Conservation (phyloP, 2,329 filamentous ascomycete species). For the Atkinsonella texensis region DNA sequence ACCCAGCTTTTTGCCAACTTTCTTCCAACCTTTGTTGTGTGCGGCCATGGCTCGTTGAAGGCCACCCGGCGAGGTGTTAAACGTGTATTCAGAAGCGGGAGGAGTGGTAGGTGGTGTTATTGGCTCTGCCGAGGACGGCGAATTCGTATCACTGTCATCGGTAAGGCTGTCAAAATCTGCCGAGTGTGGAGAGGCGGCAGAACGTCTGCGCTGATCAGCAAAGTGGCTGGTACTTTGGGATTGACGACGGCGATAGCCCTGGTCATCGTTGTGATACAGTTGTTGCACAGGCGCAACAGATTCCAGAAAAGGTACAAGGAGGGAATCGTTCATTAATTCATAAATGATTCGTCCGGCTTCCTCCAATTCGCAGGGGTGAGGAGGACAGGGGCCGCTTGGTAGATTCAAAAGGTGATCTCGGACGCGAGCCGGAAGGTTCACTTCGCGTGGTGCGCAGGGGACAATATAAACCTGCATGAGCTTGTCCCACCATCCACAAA, state of each 20-base stretch:
- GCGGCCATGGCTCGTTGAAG: constrained; percentile 42
- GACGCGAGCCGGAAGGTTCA: constrained; percentile 79
- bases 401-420: constrained; percentile 63
- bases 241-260: constrained; percentile 18
- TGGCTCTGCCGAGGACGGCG: constrained; percentile 43
- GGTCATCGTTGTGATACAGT: constrained; percentile 24
- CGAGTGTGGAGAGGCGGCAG: constrained; percentile 33
- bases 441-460: constrained; percentile 73
- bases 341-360: constrained; percentile 79
- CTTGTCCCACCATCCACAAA: constrained; percentile 75
- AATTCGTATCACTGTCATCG: constrained; percentile 54
- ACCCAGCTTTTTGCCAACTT: constrained; percentile 49
- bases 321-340: constrained; percentile 95
- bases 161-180: constrained; percentile 40
- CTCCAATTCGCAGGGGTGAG: constrained; percentile 63
- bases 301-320: constrained; percentile 84
- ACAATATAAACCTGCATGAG: constrained; percentile 83
- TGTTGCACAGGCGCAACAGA: constrained; percentile 31
- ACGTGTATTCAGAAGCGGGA: constrained; percentile 46
- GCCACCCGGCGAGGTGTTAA: constrained; percentile 38
- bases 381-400: constrained; percentile 47
- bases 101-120: constrained; percentile 68
- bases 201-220: constrained; percentile 10
- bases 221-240: constrained; percentile 2
- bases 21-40: constrained; percentile 51